Evolutionary conservation across 805 yeast species (phyloP), one percentile per base, ranked within the genome.

Genomic region (Suhomyces kilbournensis): DNA sequence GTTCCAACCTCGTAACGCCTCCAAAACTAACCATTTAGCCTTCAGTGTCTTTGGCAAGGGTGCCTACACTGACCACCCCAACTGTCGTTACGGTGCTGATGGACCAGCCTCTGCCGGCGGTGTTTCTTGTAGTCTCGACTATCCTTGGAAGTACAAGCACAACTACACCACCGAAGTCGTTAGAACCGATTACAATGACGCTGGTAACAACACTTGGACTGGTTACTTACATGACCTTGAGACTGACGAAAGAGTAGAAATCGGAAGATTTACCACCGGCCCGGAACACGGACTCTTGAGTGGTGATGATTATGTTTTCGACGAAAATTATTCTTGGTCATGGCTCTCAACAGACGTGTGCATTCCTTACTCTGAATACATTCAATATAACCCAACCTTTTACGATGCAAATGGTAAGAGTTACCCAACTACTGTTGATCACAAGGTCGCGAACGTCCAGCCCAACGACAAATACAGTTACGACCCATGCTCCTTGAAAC

Each of bases 31-130:
- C 30, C 55, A 32, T 17, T 25, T 50, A 14, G 42, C 30, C 12
- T 53, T 44, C 46, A 53, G 56, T 53, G 53, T 15, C 4, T 50
- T 50, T 47, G 51, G 53, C 4, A 15, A 34, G 15, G 39, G 40
- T 7, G 32, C 48, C 7, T n/a, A 2, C 9, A 17, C 49, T 14
- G n/a, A 44, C 28, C 43, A 48, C 19, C 47, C 51, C 15, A 47
- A 53, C 17, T 53, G 56, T 40, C 3, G 5, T 4, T 8, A 7
- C 12, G 56, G 54, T 19, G 56, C 56, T n/a, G 56, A 50, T 22
- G 47, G 45, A 19, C 47, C 48, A 2, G 14, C 47, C 4, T 35
- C 40, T 7, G 40, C 3, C n/a, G 40, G 40, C 3, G 54, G 54
- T 15, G 49, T 47, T 1, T 48, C 54, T 12, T 53, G 53, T 38